Evolutionary conservation across 2,329 filamentous ascomycete species (phyloP).

Genomic region (Pestalotiopsis fici): DNA sequence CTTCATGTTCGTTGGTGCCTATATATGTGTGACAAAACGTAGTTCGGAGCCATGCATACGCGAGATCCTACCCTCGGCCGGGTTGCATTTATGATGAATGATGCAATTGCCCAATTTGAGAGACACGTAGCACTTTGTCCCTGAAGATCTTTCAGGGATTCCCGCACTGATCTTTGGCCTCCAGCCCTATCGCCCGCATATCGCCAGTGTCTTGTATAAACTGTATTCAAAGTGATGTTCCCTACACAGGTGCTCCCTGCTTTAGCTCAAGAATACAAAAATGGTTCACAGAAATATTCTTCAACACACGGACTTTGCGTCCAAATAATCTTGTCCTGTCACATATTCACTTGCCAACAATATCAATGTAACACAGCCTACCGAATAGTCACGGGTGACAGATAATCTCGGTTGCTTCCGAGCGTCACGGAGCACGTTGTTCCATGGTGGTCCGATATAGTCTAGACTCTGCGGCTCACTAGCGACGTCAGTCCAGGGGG

Average conservation of each 20-base stretch:
- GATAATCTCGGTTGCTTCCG: conserved; percentile 5
- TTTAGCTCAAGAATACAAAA: too few species aligned
- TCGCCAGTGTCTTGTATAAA: background rate
- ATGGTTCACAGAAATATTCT: too few species aligned
- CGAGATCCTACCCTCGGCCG: background rate
- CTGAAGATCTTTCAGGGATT: background rate
- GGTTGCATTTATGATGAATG: background rate
- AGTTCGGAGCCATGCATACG: background rate
- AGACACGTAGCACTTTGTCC: background rate
- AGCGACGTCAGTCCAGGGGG: background rate
- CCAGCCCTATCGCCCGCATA: background rate
- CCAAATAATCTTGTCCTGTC: too few species aligned
- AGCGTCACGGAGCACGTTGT: background rate
- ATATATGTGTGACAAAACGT: background rate
- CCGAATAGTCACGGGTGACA: too few species aligned
- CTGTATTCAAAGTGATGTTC: background rate
- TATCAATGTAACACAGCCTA: too few species aligned
- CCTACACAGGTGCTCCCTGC: too few species aligned
- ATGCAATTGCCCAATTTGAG: background rate
- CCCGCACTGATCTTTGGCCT: background rate
- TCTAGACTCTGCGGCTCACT: conserved; percentile 6
- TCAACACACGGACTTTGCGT: too few species aligned
- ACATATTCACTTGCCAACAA: background rate
- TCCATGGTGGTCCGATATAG: conserved; percentile 8
- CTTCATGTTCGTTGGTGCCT: background rate